Evolutionary conservation across 495 filamentous ascomycete species (phyloP), one percentile per base, ranked within the genome.

Genomic region (Aspergillus bertholletiae): DNA sequence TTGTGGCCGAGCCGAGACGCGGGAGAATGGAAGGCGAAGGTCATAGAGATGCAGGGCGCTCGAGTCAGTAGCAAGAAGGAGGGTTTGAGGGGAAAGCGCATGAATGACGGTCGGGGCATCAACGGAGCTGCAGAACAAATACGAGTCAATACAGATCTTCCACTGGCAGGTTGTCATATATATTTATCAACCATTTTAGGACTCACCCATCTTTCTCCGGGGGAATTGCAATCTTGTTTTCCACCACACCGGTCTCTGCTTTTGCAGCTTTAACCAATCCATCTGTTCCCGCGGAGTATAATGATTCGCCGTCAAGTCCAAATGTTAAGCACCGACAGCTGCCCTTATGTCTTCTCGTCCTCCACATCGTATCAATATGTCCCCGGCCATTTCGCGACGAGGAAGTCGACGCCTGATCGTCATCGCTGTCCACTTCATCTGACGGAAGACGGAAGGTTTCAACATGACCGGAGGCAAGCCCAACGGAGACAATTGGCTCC

Each of bases 211-310:
- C 59, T 59, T 72, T 75, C 49, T 58, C 62, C 3, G 55, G 35
- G 13, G 79, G 79, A 55, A 82, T 74, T 0, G 67, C 72, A 55
- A 82, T 76, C 72, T 98, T 94, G 46, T 88, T 87, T 26, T 80
- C 72, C 9, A 98, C 94, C 43, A 83, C 70, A 12, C 94, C 94
- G 3, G 90, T 96, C 63, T 84, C 80, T 1, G 87, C 80, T 41
- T 81, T 84, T 37, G 93, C 95, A 45, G 86, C 87, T 70, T 98
- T 98, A 52, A 98, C 80, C 32, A 97, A 69, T 21, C 88, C 85
- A 74, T 98, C 95, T 43, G 86, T 93, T 39, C 94, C 95, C 18
- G 90, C 88, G 0, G 92, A 96, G 69, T 91, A 96, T 50, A 97
- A 77, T 32, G 77, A 72, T 54, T 81, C 71, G 15, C 91, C 92